phyloP scores from a whole-genome alignment of 495 filamentous ascomycete species.

The Hyphodiscus hymeniophilus region DNA sequence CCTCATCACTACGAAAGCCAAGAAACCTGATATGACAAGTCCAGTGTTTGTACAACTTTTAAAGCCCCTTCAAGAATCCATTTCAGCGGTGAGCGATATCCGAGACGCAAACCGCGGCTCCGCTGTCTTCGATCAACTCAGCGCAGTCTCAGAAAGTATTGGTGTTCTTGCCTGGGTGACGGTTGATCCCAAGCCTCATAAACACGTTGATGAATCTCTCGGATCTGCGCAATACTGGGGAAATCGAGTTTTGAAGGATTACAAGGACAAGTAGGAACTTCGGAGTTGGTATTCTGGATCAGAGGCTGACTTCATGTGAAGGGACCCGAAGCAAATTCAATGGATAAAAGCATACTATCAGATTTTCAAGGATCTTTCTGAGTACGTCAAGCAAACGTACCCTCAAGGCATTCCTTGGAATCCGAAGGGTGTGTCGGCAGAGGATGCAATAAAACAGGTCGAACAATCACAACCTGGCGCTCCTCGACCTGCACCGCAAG shows the following conservation, averaged over 20 bases:
- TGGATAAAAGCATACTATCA: slow-evolving; percentile 85
- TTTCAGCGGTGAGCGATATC: slow-evolving; percentile 71
- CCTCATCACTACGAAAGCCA: slow-evolving; percentile 79
- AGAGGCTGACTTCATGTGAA: slow-evolving; percentile 25
- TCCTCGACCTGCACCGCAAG: slow-evolving; percentile 19
- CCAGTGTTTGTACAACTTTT: slow-evolving; percentile 59
- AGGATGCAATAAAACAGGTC: slow-evolving; percentile 59
- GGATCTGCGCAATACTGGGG: slow-evolving; percentile 82
- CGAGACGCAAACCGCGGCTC: slow-evolving; percentile 68
- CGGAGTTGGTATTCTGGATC: neutral
- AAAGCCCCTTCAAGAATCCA: slow-evolving; percentile 59
- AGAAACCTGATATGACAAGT: slow-evolving; percentile 72
- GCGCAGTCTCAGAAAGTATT: slow-evolving; percentile 82
- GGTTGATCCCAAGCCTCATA: slow-evolving; percentile 67
- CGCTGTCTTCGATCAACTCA: slow-evolving; percentile 66
- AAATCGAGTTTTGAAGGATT: slow-evolving; percentile 79
- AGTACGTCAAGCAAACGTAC: slow-evolving; percentile 77
- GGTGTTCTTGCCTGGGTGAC: slow-evolving; percentile 79
- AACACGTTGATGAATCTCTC: slow-evolving; percentile 70
- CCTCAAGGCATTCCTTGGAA: slow-evolving; percentile 82
- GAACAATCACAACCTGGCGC: slow-evolving; percentile 28
- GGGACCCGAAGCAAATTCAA: slow-evolving; percentile 69
- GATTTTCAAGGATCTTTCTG: slow-evolving; percentile 69
- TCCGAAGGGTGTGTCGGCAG: slow-evolving; percentile 63
- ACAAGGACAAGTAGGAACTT: slow-evolving; percentile 73